Evolutionary conservation across 108 stramenopile species (phyloP).

Genomic region (Conticribra guillardii): DNA sequence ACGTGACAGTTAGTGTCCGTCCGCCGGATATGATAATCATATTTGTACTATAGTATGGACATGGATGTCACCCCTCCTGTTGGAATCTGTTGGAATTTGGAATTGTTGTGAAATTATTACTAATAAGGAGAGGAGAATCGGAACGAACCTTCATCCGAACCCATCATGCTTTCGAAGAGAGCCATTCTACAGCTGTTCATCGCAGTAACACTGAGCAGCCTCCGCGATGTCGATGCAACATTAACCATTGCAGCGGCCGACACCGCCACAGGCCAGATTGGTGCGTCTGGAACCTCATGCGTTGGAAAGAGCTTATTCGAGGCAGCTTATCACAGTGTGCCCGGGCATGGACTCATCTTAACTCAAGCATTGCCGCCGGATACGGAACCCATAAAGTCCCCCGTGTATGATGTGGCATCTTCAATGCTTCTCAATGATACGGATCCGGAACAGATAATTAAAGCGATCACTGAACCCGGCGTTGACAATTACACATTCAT

Average conservation of each 20-base stretch:
- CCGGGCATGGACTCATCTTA: slow-evolving; percentile 13
- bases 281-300: slow-evolving; percentile 16
- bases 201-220: no score
- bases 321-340: slow-evolving; percentile 14
- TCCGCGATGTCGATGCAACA: neutral
- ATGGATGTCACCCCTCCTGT: no score
- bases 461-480: slow-evolving; percentile 13
- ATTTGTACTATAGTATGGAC: no score
- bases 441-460: slow-evolving; percentile 16
- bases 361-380: slow-evolving; percentile 11
- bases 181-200: no score
- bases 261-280: slow-evolving; percentile 12
- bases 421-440: slow-evolving; percentile 1
- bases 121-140: no score
- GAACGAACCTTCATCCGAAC: no score
- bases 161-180: no score
- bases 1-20: no score
- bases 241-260: slow-evolving; percentile 21
- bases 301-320: neutral
- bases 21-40: no score
- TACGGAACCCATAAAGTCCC: neutral
- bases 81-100: no score
- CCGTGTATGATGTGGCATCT: slow-evolving; percentile 8
- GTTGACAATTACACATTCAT: neutral
- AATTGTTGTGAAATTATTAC: no score